These are phyloP conservation scores for Mallotus japonicus DNA, from an alignment of 441 rosid genomes.

Conservation along the genomic window DNA sequence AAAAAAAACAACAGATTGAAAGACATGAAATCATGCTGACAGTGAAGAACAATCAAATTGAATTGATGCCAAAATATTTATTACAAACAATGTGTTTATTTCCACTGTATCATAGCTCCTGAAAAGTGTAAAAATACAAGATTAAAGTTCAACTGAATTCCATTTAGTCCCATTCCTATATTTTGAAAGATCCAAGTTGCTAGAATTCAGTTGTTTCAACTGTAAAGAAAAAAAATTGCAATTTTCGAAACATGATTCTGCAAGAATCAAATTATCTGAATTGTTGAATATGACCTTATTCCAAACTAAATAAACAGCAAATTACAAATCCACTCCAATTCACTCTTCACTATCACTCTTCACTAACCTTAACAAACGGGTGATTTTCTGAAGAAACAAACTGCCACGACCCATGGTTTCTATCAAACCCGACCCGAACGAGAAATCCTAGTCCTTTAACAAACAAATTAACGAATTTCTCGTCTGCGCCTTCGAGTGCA, in stretches of 20 bases:
- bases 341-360: slow-evolving; percentile 5
- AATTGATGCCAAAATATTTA: neutral
- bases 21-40: too few species aligned
- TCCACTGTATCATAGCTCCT: too few species aligned
- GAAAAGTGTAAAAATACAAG: too few species aligned
- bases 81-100: neutral
- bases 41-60: neutral
- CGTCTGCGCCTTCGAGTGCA: slow-evolving; percentile 68
- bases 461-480: slow-evolving; percentile 49
- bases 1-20: too few species aligned
- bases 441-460: slow-evolving; percentile 73
- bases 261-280: too few species aligned
- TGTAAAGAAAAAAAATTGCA: too few species aligned
- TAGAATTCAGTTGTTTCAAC: too few species aligned
- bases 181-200: too few species aligned
- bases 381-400: slow-evolving; percentile 53
- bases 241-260: too few species aligned
- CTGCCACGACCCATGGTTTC: slow-evolving; percentile 50
- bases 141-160: too few species aligned
- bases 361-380: slow-evolving; percentile 71
- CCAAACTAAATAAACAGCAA: neutral
- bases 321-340: neutral
- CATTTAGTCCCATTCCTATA: too few species aligned
- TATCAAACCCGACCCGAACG: slow-evolving; percentile 51
- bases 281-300: too few species aligned